phyloP scores from a whole-genome alignment of 2,329 filamentous ascomycete species.

The Dothideomycetes sp. region DNA sequence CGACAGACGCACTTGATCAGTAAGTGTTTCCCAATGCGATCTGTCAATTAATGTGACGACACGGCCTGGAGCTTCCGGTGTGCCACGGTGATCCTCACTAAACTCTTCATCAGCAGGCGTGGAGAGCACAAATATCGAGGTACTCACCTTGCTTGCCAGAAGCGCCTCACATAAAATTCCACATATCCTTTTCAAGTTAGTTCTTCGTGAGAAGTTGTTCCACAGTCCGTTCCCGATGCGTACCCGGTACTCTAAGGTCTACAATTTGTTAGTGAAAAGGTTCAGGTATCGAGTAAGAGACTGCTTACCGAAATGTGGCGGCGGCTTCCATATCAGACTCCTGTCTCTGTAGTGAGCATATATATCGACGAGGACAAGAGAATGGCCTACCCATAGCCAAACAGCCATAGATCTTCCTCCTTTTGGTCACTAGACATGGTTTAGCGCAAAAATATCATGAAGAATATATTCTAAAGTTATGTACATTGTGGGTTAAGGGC shows the following conservation, averaged over 20 bases:
- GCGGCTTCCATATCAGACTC: constrained; percentile 96
- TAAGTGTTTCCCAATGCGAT: constrained; percentile 68
- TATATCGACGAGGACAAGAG: not conserved
- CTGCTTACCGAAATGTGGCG: constrained; percentile 76
- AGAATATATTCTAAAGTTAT: too few species aligned
- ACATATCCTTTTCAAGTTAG: too few species aligned
- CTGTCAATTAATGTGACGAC: constrained; percentile 88
- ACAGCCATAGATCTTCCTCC: constrained; percentile 70
- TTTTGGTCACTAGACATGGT: too few species aligned
- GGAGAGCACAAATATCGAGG: not conserved
- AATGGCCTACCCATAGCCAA: constrained; percentile 75
- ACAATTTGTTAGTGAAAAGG: constrained; percentile 11
- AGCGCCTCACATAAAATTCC: too few species aligned
- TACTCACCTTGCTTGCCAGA: constrained; percentile 26
- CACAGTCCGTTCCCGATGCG: too few species aligned
- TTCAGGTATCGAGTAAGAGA: not conserved
- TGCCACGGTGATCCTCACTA: constrained; percentile 92
- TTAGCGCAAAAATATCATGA: too few species aligned
- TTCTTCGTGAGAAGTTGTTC: too few species aligned
- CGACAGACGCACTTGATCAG: constrained; percentile 50
- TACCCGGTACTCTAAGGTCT: constrained; percentile 79
- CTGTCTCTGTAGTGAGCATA: constrained; percentile 37
- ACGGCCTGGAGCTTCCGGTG: constrained; percentile 74
- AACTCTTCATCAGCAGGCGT: not conserved
- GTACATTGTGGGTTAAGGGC: too few species aligned